These are phyloP conservation scores for Pyrenochaeta sp. DNA, from an alignment of 2,329 filamentous ascomycete species.

Conservation along the genomic window DNA sequence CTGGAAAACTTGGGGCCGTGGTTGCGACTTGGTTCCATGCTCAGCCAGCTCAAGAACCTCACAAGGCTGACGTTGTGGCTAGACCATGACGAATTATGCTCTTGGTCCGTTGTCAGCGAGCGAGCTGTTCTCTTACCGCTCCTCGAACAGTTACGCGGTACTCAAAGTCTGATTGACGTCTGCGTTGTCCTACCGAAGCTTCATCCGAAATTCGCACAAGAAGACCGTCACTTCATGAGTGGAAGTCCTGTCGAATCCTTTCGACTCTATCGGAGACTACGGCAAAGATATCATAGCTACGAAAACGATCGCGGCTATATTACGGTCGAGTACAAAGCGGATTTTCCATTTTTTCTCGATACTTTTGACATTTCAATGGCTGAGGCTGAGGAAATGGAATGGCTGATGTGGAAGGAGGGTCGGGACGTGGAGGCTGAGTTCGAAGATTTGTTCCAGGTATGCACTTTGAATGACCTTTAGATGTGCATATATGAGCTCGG, in stretches of 20 bases:
- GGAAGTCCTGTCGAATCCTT: too few relatives aligned
- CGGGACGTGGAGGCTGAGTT: neutral
- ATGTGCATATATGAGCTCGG: too few relatives aligned
- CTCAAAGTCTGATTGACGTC: conserved; percentile 1
- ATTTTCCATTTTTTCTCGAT: neutral
- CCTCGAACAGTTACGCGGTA: neutral
- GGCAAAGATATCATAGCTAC: neutral
- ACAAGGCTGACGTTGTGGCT: conserved; percentile 15
- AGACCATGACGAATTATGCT: conserved; percentile 12
- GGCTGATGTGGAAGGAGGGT: neutral
- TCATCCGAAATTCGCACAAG: conserved; percentile 3
- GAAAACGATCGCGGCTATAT: neutral
- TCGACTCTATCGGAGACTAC: conserved; percentile 8
- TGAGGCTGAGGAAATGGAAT: neutral
- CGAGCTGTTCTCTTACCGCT: conserved; percentile 17
- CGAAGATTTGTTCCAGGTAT: too few relatives aligned
- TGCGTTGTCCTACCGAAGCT: conserved; percentile 14
- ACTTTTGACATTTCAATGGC: neutral
- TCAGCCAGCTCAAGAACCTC: neutral
- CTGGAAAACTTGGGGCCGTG: neutral
- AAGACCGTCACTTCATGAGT: neutral
- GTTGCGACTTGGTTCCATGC: neutral
- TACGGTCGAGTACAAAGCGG: neutral
- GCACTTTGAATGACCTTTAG: too few relatives aligned
- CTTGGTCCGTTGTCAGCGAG: conserved; percentile 24